phyloP scores from a whole-genome alignment of 2,329 filamentous ascomycete genomes.

The Alternaria ethzedia region DNA sequence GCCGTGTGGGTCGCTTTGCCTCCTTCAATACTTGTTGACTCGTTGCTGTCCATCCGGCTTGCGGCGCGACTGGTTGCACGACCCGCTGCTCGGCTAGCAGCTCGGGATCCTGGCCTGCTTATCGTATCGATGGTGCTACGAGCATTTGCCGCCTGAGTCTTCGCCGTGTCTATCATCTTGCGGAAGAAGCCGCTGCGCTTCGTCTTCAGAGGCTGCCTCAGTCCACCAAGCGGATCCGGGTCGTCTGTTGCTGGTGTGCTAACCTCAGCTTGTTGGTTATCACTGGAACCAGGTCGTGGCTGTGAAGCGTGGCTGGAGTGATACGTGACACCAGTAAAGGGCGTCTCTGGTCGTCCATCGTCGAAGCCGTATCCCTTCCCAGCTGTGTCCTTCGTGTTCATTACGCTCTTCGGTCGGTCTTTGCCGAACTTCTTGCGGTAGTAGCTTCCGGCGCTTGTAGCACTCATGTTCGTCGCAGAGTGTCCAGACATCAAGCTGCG shows the following conservation, averaged over 20 bases:
- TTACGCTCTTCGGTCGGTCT: conserved; percentile 66
- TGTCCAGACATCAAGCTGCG: conserved; percentile 92
- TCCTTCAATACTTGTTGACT: conserved; percentile 62
- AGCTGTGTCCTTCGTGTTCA: conserved; percentile 59
- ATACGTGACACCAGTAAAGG: conserved; percentile 80
- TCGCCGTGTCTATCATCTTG: conserved; percentile 91
- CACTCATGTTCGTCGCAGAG: conserved; percentile 89
- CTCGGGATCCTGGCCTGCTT: conserved; percentile 52
- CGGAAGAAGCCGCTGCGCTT: conserved; percentile 89
- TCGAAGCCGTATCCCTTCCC: conserved; percentile 48
- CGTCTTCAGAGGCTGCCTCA: conserved; percentile 73
- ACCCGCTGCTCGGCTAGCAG: conserved; percentile 48
- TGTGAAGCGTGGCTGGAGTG: conserved; percentile 78
- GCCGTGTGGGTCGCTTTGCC: conserved; percentile 44
- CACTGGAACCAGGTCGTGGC: conserved; percentile 62
- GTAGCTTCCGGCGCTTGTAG: conserved; percentile 92
- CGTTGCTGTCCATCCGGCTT: conserved; percentile 47
- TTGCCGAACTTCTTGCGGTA: conserved; percentile 72
- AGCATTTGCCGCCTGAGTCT: conserved; percentile 89
- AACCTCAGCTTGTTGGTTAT: conserved; percentile 52
- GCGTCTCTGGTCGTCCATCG: conserved; percentile 57
- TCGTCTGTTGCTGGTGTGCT: conserved; percentile 66
- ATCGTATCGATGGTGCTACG: conserved; percentile 78
- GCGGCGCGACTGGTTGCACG: conserved; percentile 46
- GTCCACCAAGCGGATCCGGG: conserved; percentile 75